Conservation (phyloP, 352 stramenopile species). For the Globisporangium paroecandrum region DNA sequence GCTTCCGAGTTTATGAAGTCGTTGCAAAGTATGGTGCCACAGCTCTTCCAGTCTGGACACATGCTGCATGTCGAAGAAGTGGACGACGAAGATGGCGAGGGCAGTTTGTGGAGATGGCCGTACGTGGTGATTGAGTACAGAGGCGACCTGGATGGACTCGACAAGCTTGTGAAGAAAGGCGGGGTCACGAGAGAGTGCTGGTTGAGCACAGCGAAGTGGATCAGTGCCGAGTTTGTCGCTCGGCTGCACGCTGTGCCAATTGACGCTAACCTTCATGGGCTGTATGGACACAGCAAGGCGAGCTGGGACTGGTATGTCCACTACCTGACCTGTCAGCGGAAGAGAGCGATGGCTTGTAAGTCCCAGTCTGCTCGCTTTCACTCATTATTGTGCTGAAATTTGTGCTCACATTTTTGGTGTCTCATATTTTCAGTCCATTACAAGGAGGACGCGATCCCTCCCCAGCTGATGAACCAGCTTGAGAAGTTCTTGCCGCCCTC, state of each 20-base stretch:
- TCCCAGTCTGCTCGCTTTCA: background rate
- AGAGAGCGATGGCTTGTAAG: conserved; percentile 67
- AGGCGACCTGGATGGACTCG: conserved; percentile 43
- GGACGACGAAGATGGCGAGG: conserved; percentile 63
- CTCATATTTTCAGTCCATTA: conserved; percentile 47
- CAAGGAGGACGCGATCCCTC: conserved; percentile 48
- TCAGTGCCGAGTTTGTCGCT: conserved; percentile 57
- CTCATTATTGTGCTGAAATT: conserved; percentile 3
- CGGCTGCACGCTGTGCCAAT: conserved; percentile 58
- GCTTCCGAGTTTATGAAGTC: conserved; percentile 16
- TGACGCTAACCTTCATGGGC: conserved; percentile 33
- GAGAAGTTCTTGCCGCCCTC: conserved; percentile 51
- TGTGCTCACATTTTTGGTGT: background rate
- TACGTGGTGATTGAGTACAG: conserved; percentile 79
- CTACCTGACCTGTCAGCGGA: conserved; percentile 71
- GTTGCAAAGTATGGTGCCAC: conserved; percentile 39
- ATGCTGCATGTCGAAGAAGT: conserved; percentile 59
- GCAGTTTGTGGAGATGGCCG: conserved; percentile 77
- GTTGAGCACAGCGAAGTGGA: conserved; percentile 50
- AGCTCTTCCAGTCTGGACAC: conserved; percentile 47
- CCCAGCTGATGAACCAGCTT: conserved; percentile 56
- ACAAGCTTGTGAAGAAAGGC: conserved; percentile 47
- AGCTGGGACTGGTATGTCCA: conserved; percentile 80
- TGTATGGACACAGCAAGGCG: conserved; percentile 63
- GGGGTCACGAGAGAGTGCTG: conserved; percentile 48